These are phyloP conservation scores for Betula pendula DNA, from an alignment of 306 rosid species.

Conservation along the genomic window DNA sequence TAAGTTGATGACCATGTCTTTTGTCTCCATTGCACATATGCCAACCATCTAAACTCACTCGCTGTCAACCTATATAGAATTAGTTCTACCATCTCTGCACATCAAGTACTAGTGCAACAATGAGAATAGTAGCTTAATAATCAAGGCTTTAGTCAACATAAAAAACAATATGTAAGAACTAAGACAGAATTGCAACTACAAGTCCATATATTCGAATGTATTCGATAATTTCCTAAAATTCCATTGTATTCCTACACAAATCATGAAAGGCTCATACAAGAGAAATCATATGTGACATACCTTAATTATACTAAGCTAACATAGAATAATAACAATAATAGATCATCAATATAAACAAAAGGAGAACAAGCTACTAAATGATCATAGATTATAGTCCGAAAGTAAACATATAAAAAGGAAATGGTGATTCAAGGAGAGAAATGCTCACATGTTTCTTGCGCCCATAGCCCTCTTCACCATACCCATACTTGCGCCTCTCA, in stretches of 20 bases:
- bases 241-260: too few species aligned
- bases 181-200: too few species aligned
- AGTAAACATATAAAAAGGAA: neutral
- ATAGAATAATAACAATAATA: neutral
- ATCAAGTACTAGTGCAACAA: neutral
- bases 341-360: neutral
- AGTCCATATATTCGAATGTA: neutral
- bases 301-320: neutral
- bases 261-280: neutral
- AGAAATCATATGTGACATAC: neutral
- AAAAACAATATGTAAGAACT: too few species aligned
- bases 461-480: conserved; percentile 57
- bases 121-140: neutral
- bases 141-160: neutral
- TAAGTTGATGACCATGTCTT: neutral
- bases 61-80: neutral
- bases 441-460: conserved; percentile 82
- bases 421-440: neutral
- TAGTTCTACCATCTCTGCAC: neutral
- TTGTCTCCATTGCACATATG: neutral
- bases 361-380: neutral
- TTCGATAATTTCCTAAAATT: too few species aligned
- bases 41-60: neutral
- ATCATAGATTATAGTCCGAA: neutral
- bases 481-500: conserved; percentile 37